Evolutionary conservation across 176 grass and related monocot species (phyloP).

Genomic region (Phyllostachys edulis): DNA sequence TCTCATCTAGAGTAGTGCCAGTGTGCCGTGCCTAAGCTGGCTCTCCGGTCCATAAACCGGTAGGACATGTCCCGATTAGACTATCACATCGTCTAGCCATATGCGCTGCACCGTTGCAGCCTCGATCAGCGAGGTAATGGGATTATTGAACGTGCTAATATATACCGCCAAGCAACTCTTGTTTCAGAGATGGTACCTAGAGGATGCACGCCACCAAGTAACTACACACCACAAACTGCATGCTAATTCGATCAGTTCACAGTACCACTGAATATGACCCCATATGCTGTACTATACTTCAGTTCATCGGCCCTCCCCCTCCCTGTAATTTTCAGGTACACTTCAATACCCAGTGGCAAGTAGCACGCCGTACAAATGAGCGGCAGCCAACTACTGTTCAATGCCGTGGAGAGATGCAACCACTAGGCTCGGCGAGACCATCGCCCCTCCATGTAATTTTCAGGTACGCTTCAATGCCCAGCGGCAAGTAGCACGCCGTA

Average conservation of each 20-base stretch:
- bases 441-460: not conserved
- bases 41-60: too few species aligned
- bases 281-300: not conserved
- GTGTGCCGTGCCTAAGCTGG: too few species aligned
- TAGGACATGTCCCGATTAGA: too few species aligned
- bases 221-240: too few species aligned
- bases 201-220: not conserved
- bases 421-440: too few species aligned
- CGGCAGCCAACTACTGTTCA: not conserved
- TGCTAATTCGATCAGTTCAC: not conserved
- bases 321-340: not conserved
- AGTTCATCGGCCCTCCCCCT: too few species aligned
- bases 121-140: not conserved
- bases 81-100: too few species aligned
- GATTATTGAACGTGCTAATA: not conserved
- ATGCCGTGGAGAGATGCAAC: too few species aligned
- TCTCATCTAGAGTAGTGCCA: too few species aligned
- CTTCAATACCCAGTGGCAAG: not conserved
- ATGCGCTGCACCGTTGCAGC: too few species aligned
- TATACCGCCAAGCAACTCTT: too few species aligned
- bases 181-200: too few species aligned
- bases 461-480: not conserved
- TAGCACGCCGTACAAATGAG: not conserved
- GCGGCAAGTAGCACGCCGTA: not conserved
- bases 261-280: not conserved